A percentile compares a stretch with the other conserved stretches of the same genome.
Evolutionary conservation across 2,329 filamentous ascomycete species (phyloP).

Genomic region (Aspergillus phoenicis): DNA sequence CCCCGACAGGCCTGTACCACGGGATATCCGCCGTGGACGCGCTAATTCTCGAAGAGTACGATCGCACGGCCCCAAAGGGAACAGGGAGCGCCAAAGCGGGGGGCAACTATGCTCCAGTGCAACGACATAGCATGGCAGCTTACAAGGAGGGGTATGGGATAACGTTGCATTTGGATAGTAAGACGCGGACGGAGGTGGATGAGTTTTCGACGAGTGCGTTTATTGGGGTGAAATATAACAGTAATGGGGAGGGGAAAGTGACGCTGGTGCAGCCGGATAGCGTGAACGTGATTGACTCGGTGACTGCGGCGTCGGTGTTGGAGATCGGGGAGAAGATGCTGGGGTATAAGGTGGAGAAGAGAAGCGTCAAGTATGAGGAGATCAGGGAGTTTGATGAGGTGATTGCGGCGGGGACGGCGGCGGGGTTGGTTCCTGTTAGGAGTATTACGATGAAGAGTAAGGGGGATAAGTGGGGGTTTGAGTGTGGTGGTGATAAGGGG

Average conservation of each 20-base stretch:
- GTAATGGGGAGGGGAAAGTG: conserved; percentile 55
- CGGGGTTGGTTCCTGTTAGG: conserved; percentile 85
- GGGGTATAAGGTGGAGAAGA: conserved; percentile 81
- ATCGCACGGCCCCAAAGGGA: conserved; percentile 87
- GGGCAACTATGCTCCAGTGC: conserved; percentile 91
- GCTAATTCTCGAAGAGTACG: conserved; percentile 88
- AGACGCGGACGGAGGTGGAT: conserved; percentile 80
- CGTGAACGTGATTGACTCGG: conserved; percentile 81
- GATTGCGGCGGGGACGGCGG: conserved; percentile 88
- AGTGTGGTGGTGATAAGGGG: conserved; percentile 42
- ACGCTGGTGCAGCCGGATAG: conserved; percentile 87
- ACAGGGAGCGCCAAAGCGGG: conserved; percentile 92
- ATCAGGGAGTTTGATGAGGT: conserved; percentile 71
- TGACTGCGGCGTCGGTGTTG: conserved; percentile 78
- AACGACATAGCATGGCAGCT: conserved; percentile 84
- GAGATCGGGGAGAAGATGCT: conserved; percentile 70
- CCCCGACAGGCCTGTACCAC: conserved; percentile 93
- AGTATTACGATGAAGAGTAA: conserved; percentile 75
- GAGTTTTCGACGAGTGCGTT: conserved; percentile 97
- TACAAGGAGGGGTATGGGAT: conserved; percentile 82
- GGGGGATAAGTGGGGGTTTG: conserved; percentile 59
- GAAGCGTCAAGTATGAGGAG: conserved; percentile 65
- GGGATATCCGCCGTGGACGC: conserved; percentile 84
- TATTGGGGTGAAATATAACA: conserved; percentile 68
- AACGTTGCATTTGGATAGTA: conserved; percentile 88